Evolutionary conservation across 495 filamentous ascomycete species (phyloP).

Genomic region (Xylaria sp.): DNA sequence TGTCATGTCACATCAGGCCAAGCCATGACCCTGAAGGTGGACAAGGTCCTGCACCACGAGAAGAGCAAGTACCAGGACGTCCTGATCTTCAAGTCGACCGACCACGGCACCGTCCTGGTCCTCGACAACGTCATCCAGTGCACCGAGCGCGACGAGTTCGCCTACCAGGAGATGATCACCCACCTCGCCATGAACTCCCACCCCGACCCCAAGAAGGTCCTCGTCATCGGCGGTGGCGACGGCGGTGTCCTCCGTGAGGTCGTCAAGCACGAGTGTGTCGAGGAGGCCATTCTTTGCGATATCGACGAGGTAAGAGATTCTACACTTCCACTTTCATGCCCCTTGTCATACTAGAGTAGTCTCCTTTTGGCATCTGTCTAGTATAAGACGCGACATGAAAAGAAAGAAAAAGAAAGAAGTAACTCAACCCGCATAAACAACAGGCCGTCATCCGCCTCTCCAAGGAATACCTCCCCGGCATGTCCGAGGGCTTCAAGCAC

Average conservation of each 20-base stretch:
- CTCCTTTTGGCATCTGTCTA: neutral
- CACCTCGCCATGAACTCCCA: slow-evolving; percentile 98
- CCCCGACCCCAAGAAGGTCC: slow-evolving; percentile 95
- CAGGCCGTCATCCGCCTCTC: slow-evolving; percentile 97
- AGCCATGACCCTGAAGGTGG: slow-evolving; percentile 97
- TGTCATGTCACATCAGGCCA: slow-evolving; percentile 62
- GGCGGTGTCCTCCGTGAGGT: slow-evolving; percentile 97
- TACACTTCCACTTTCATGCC: neutral
- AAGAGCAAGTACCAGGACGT: slow-evolving; percentile 99
- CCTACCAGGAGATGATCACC: slow-evolving; percentile 99
- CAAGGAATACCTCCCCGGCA: slow-evolving; percentile 96
- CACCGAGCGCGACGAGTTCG: slow-evolving; percentile 98
- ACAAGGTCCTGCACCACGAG: slow-evolving; percentile 97
- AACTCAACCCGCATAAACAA: slow-evolving; percentile 1
- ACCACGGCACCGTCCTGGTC: slow-evolving; percentile 97
- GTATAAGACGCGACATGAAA: neutral
- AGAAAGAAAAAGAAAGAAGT: neutral
- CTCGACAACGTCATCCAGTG: slow-evolving; percentile 99
- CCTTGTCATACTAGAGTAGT: neutral
- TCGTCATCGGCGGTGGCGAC: slow-evolving; percentile 97
- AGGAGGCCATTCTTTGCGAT: slow-evolving; percentile 95
- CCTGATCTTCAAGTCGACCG: slow-evolving; percentile 94
- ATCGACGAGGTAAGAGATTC: slow-evolving; percentile 82
- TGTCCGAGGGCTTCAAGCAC: slow-evolving; percentile 92
- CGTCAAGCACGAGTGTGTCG: slow-evolving; percentile 92